Percentiles rank a stretch among this genome's conserved stretches.
Evolutionary conservation across 495 filamentous ascomycete genomes (phyloP).

Genomic region (Daldinia concentrica): DNA sequence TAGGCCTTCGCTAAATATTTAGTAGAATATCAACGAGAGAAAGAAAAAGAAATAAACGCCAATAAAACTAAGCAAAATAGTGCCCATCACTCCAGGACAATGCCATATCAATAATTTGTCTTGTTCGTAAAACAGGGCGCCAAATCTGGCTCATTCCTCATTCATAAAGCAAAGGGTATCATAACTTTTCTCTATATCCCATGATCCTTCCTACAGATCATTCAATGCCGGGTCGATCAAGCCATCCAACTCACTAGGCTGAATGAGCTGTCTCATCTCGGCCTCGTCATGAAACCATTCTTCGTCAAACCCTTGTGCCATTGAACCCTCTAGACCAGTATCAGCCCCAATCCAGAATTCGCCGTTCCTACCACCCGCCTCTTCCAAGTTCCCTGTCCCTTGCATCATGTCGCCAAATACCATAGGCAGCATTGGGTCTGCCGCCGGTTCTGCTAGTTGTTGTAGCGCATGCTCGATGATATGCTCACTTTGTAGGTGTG

Average conservation of each 20-base stretch:
- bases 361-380: slow-evolving; percentile 32
- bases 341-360: slow-evolving; percentile 57
- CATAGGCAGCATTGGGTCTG: slow-evolving; percentile 8
- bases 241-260: slow-evolving; percentile 24
- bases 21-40: neutral
- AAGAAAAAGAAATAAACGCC: neutral
- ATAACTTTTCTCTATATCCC: slow-evolving; percentile 14
- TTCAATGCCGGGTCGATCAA: slow-evolving; percentile 40
- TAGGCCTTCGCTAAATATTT: neutral
- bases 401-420: slow-evolving; percentile 22
- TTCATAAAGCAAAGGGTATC: slow-evolving; percentile 44
- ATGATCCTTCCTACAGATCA: slow-evolving; percentile 3
- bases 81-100: neutral
- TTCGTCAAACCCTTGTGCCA: slow-evolving; percentile 1
- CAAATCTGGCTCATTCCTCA: slow-evolving; percentile 4
- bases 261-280: slow-evolving; percentile 37
- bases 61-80: neutral
- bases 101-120: neutral
- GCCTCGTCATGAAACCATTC: slow-evolving; percentile 37
- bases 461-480: slow-evolving; percentile 36
- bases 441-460: slow-evolving; percentile 30
- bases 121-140: neutral
- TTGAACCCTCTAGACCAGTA: neutral
- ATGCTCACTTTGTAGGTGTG: slow-evolving; percentile 64
- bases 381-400: slow-evolving; percentile 9